phyloP scores from a whole-genome alignment of 2,329 filamentous ascomycete species.

The Rutstroemia sydowiana region DNA sequence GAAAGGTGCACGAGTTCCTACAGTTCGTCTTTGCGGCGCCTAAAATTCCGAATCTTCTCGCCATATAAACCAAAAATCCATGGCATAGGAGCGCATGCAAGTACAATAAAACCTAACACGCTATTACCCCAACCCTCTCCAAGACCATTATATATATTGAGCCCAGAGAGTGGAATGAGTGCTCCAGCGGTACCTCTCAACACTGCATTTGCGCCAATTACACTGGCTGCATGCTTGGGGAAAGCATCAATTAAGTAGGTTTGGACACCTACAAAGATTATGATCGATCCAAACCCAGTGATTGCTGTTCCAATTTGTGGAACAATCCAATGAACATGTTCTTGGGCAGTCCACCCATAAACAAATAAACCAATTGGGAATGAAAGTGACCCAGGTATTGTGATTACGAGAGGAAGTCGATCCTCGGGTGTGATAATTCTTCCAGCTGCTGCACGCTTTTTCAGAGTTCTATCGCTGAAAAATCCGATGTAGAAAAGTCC shows the following conservation, averaged over 20 bases:
- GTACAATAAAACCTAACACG: slow-evolving; percentile 29
- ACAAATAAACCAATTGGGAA: slow-evolving; percentile 41
- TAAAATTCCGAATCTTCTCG: slow-evolving; percentile 26
- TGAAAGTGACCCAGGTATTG: slow-evolving; percentile 25
- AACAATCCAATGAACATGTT: slow-evolving; percentile 35
- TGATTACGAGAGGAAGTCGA: slow-evolving; percentile 34
- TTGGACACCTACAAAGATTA: slow-evolving; percentile 16
- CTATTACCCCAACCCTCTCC: slow-evolving; percentile 29
- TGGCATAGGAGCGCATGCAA: slow-evolving; percentile 17
- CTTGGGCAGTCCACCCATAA: slow-evolving; percentile 39
- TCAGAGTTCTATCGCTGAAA: slow-evolving; percentile 32
- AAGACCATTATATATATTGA: slow-evolving; percentile 24
- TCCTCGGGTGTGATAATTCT: slow-evolving; percentile 30
- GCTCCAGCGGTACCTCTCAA: slow-evolving; percentile 25
- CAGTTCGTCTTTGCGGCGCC: not conserved
- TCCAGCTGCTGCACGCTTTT: slow-evolving; percentile 39
- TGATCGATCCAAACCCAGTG: not conserved
- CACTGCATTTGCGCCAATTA: slow-evolving; percentile 31
- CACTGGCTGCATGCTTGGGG: slow-evolving; percentile 28
- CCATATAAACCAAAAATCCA: slow-evolving; percentile 10
- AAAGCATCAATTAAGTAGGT: slow-evolving; percentile 32
- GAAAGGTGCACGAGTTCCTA: not conserved
- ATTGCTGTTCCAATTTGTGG: slow-evolving; percentile 19
- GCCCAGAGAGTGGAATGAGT: slow-evolving; percentile 25
- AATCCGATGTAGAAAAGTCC: slow-evolving; percentile 19